Conservation (phyloP, 352 stramenopile genomes). For the Phytophthora rubi region DNA sequence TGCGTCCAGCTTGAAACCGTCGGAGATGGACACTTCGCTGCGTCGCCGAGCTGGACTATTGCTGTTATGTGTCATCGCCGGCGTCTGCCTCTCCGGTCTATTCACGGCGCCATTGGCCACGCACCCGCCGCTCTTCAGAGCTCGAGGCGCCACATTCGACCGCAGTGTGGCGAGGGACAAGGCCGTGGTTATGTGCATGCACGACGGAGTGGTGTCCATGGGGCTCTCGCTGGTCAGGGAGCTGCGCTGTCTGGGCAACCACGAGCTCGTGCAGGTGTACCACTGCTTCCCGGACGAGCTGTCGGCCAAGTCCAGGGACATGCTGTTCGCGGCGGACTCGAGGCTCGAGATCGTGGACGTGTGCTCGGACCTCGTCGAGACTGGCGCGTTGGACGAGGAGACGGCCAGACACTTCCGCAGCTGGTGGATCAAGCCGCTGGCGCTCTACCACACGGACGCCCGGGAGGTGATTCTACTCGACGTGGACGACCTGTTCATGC, state of each 20-base stretch:
- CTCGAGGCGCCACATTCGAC: slow-evolving; percentile 22
- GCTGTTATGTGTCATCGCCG: slow-evolving; percentile 5
- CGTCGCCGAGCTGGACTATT: slow-evolving; percentile 16
- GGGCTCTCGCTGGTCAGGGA: slow-evolving; percentile 54
- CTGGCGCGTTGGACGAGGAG: slow-evolving; percentile 8
- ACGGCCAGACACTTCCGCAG: slow-evolving; percentile 44
- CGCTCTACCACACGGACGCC: slow-evolving; percentile 53
- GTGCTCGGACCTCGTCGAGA: slow-evolving; percentile 37
- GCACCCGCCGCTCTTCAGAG: slow-evolving; percentile 18
- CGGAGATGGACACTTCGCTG: slow-evolving; percentile 13
- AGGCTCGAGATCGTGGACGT: slow-evolving; percentile 54
- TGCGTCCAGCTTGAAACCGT: slow-evolving; percentile 21
- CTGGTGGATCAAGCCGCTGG: slow-evolving; percentile 70
- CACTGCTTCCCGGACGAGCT: slow-evolving; percentile 54
- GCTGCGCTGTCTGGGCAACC: slow-evolving; percentile 52
- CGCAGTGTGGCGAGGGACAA: slow-evolving; percentile 25
- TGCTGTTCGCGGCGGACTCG: slow-evolving; percentile 38
- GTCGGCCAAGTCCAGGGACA: slow-evolving; percentile 29
- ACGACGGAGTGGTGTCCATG: slow-evolving; percentile 46
- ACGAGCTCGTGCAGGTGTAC: slow-evolving; percentile 58
- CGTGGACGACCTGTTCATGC: slow-evolving; percentile 57
- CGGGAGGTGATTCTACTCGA: slow-evolving; percentile 62
- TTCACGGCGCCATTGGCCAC: slow-evolving; percentile 12
- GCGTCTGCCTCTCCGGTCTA: slow-evolving; percentile 7
- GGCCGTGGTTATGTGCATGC: slow-evolving; percentile 52